Percentiles rank a stretch among this genome's conserved stretches.
These are phyloP conservation scores for Cylindrotheca fusiformis DNA, from an alignment of 108 stramenopile species.

Conservation along the genomic window DNA sequence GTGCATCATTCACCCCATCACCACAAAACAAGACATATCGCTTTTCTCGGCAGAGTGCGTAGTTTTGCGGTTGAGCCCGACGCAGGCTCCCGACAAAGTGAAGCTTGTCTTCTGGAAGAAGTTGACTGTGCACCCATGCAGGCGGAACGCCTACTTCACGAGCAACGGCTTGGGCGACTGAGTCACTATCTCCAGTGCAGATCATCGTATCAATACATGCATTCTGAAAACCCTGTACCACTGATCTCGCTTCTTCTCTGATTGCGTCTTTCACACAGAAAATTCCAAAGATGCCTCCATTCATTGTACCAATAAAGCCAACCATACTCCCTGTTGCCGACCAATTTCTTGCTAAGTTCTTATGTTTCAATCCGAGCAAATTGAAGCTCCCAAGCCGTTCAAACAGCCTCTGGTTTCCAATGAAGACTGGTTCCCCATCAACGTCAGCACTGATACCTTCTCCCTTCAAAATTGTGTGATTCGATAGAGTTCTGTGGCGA, in stretches of 20 bases:
- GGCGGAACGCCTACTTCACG: constrained; percentile 63
- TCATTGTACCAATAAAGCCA: constrained; percentile 78
- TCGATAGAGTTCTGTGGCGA: constrained; percentile 22
- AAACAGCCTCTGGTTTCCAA: constrained; percentile 79
- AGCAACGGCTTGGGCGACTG: constrained; percentile 89
- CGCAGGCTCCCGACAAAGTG: constrained; percentile 59
- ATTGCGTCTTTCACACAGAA: constrained; percentile 77
- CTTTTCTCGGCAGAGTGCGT: constrained; percentile 22
- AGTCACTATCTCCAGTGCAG: constrained; percentile 97
- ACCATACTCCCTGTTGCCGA: constrained; percentile 67
- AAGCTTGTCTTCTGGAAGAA: constrained; percentile 85
- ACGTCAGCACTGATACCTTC: constrained; percentile 77
- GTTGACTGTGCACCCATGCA: constrained; percentile 49
- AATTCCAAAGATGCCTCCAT: constrained; percentile 70
- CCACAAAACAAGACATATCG: constrained; percentile 58
- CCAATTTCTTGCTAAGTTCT: constrained; percentile 46
- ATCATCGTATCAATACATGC: constrained; percentile 82
- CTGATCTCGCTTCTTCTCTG: constrained; percentile 62
- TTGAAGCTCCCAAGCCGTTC: constrained; percentile 59
- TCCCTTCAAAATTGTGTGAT: constrained; percentile 79
- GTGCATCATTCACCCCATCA: constrained; percentile 97
- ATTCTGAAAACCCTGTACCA: constrained; percentile 44
- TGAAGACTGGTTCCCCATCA: constrained; percentile 53
- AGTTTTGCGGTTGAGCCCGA: constrained; percentile 22
- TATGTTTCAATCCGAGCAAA: constrained; percentile 22